These are phyloP conservation scores for Pseudogymnoascus sp. DNA, from an alignment of 2,329 filamentous ascomycete genomes.

Conservation along the genomic window DNA sequence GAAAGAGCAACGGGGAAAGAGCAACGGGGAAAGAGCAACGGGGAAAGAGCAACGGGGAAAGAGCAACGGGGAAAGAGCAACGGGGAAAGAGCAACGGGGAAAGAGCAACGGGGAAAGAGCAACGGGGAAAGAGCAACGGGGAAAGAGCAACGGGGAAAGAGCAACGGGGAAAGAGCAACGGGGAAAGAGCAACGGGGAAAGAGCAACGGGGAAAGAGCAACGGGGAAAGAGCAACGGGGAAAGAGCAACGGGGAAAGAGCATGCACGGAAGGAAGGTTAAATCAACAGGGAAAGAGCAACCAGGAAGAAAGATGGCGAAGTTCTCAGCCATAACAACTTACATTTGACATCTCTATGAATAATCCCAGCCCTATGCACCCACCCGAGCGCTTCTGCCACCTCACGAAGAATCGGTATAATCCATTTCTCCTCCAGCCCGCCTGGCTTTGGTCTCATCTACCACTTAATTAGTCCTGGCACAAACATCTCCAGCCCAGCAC, in stretches of 20 bases:
- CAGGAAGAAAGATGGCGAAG: too few species aligned
- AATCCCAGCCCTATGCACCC: constrained; percentile 62
- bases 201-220: neutral
- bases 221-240: neutral
- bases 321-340: constrained; percentile 15
- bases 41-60: neutral
- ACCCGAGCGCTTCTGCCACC: constrained; percentile 57
- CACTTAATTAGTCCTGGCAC: constrained; percentile 13
- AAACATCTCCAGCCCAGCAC: constrained; percentile 30
- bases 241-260: neutral
- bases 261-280: too few species aligned
- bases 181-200: neutral
- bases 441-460: constrained; percentile 56
- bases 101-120: too few species aligned
- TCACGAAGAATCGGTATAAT: constrained; percentile 62
- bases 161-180: too few species aligned
- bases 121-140: neutral
- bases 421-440: constrained; percentile 62
- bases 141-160: neutral
- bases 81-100: neutral
- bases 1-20: neutral
- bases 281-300: neutral
- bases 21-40: neutral
- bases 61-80: neutral
- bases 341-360: constrained; percentile 68